These are phyloP conservation scores for Uromyces viciae-fabae DNA, from an alignment of 1,284 basidiomycete species.

Conservation along the genomic window DNA sequence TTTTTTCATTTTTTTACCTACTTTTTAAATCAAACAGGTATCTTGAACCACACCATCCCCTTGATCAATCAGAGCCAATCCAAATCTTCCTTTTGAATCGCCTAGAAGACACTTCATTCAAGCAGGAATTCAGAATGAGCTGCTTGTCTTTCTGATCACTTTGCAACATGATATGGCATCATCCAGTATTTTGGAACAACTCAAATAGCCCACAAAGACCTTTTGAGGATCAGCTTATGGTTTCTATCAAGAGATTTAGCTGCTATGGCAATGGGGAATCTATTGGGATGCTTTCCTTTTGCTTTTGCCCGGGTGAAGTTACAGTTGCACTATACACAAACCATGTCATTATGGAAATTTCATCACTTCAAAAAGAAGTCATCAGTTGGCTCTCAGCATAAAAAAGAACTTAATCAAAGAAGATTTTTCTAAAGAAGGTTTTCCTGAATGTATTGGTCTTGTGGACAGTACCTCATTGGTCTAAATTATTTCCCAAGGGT, in stretches of 20 bases:
- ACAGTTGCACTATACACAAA: neutral
- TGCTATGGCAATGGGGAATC: neutral
- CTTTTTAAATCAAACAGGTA: too few species aligned
- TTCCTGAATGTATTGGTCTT: too few species aligned
- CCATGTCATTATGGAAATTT: neutral
- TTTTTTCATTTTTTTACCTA: too few species aligned
- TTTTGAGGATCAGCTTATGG: neutral
- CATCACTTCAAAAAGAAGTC: neutral
- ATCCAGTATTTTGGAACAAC: neutral
- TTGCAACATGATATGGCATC: neutral
- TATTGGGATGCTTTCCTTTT: neutral
- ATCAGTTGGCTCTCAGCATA: neutral
- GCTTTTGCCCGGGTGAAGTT: neutral
- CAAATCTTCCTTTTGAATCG: neutral
- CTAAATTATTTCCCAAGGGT: too few species aligned
- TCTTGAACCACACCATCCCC: neutral
- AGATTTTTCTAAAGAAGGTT: neutral
- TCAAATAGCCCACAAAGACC: neutral
- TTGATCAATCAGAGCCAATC: neutral
- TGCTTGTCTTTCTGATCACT: neutral
- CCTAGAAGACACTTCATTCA: neutral
- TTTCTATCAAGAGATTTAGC: neutral
- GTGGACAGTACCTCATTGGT: too few species aligned
- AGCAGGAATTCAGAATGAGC: neutral
- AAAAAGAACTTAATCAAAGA: neutral